Conservation (phyloP, 2,329 filamentous ascomycete genomes). For the Penicillium concentricum region DNA sequence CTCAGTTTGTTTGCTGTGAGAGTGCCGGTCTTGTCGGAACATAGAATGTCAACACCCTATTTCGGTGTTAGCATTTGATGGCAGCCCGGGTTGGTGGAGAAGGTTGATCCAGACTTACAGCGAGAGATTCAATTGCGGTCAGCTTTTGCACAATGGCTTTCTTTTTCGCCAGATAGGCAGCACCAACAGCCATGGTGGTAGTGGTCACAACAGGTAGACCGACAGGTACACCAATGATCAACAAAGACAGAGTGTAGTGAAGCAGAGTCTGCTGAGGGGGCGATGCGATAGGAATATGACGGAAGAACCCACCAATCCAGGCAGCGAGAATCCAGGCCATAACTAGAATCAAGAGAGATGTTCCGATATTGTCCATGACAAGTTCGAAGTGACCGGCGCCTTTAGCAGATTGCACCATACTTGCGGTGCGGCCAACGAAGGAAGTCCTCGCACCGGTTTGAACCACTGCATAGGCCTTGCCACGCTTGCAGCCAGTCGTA, state of each 20-base stretch:
- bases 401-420: slow-evolving; percentile 69
- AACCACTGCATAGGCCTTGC: slow-evolving; percentile 70
- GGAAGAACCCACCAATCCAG: slow-evolving; percentile 80
- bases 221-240: slow-evolving; percentile 79
- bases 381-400: slow-evolving; percentile 78
- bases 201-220: slow-evolving; percentile 78
- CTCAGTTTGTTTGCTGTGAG: slow-evolving; percentile 63
- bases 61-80: slow-evolving; percentile 10
- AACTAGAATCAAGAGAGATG: slow-evolving; percentile 69
- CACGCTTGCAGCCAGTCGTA: slow-evolving; percentile 78
- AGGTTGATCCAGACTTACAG: slow-evolving; percentile 43
- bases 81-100: background rate
- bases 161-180: slow-evolving; percentile 73
- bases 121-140: slow-evolving; percentile 73
- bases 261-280: slow-evolving; percentile 62
- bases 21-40: slow-evolving; percentile 80
- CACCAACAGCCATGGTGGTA: slow-evolving; percentile 73
- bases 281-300: slow-evolving; percentile 59
- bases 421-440: slow-evolving; percentile 74
- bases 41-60: slow-evolving; percentile 69
- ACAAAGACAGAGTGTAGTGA: slow-evolving; percentile 66
- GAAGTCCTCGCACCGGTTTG: slow-evolving; percentile 67
- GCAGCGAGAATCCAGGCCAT: slow-evolving; percentile 72
- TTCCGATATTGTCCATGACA: slow-evolving; percentile 79
- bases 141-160: slow-evolving; percentile 79